These are phyloP conservation scores for Chlorella sorokiniana DNA, from an alignment of 139 green algal species.

Conservation along the genomic window DNA sequence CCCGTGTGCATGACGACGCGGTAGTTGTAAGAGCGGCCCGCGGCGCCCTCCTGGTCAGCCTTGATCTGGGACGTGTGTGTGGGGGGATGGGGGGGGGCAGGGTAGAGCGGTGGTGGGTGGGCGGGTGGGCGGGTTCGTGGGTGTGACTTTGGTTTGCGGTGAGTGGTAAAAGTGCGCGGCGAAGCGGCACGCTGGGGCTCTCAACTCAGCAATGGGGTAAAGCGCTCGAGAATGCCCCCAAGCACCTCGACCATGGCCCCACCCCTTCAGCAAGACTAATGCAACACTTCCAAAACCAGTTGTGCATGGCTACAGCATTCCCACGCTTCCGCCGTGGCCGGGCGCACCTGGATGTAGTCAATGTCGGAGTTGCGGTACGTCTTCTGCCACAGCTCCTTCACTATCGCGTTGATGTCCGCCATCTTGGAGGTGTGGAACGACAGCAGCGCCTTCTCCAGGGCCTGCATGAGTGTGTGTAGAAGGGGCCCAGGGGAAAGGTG, in stretches of 20 bases:
- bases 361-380: constrained; percentile 97
- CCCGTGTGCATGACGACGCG: constrained; percentile 86
- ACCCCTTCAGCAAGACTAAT: too few species aligned
- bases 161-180: too few species aligned
- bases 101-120: too few species aligned
- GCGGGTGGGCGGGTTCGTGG: too few species aligned
- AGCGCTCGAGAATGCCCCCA: too few species aligned
- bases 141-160: too few species aligned
- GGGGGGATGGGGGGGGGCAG: background rate
- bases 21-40: constrained; percentile 93
- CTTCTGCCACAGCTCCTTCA: constrained; percentile 99
- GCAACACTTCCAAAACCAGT: background rate
- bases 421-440: constrained; percentile 96
- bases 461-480: too few species aligned
- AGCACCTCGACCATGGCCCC: too few species aligned
- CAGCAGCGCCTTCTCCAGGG: constrained; percentile 94
- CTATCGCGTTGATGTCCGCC: constrained; percentile 95
- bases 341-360: constrained; percentile 85
- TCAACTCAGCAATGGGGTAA: too few species aligned
- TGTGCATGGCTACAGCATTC: background rate
- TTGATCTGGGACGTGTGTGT: constrained; percentile 54
- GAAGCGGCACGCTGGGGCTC: too few species aligned
- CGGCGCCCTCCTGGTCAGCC: constrained; percentile 73
- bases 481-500: background rate
- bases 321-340: background rate